Evolutionary conservation across 1,284 basidiomycete species (phyloP).

Genomic region (Heliocybe sulcata): DNA sequence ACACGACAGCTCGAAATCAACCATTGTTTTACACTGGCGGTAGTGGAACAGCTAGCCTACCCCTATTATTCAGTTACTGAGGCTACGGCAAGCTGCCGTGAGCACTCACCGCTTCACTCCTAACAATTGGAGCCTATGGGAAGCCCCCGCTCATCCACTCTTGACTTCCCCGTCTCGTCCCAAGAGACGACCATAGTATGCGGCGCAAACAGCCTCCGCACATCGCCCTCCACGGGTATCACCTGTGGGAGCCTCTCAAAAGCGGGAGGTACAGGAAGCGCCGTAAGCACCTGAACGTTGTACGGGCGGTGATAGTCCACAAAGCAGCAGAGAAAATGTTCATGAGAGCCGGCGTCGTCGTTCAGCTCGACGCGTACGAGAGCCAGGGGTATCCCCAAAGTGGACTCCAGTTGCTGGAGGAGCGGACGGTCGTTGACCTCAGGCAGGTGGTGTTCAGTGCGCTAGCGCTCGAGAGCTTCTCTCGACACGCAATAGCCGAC

Average conservation of each 20-base stretch:
- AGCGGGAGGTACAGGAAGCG: not conserved
- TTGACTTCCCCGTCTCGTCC: not conserved
- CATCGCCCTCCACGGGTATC: not conserved
- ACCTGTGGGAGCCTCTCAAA: not conserved
- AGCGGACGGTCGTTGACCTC: not conserved
- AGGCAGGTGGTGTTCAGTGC: not conserved
- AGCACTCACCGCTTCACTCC: not conserved
- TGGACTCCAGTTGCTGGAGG: not conserved
- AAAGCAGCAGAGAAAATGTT: not conserved
- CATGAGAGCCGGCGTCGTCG: not conserved
- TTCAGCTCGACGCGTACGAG: not conserved
- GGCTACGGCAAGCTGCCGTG: not conserved
- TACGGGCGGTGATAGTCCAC: not conserved
- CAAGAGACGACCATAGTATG: not conserved
- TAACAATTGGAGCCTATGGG: not conserved
- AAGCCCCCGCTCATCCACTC: not conserved
- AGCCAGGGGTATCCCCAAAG: not conserved
- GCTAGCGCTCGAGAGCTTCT: not conserved
- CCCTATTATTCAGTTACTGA: not conserved
- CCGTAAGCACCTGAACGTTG: not conserved
- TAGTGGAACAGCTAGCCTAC: no score
- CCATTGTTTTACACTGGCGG: not conserved
- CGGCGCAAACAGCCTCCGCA: not conserved
- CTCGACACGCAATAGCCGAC: not conserved
- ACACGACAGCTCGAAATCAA: not conserved